phyloP scores from a whole-genome alignment of 768 basidiomycete genomes.

The Antrodiella citrinella region DNA sequence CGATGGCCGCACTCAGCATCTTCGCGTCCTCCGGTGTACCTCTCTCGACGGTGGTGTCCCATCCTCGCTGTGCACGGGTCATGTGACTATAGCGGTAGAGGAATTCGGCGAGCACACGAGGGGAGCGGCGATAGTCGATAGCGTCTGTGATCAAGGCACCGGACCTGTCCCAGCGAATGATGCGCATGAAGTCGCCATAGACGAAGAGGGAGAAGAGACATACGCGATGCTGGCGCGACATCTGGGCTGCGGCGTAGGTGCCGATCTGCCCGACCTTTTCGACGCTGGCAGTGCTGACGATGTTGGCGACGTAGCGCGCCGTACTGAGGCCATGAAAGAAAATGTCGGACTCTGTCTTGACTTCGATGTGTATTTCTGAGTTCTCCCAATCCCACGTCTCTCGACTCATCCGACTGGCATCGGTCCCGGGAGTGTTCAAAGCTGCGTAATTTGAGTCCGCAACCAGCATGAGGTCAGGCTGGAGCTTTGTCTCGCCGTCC shows the following conservation, averaged over 20 bases:
- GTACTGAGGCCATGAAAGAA: too few relatives aligned
- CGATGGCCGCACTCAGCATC: conserved; percentile 2
- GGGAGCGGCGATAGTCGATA: conserved; percentile 18
- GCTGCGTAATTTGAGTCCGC: too few relatives aligned
- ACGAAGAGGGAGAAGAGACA: conserved; percentile 25
- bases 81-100: conserved; percentile 19
- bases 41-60: conserved; percentile 19
- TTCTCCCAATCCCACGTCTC: too few relatives aligned
- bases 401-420: too few relatives aligned
- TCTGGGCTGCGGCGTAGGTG: neutral
- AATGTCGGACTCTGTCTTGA: too few relatives aligned
- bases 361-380: too few relatives aligned
- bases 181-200: conserved; percentile 17
- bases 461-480: too few relatives aligned
- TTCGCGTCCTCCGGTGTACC: conserved; percentile 3
- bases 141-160: conserved; percentile 21
- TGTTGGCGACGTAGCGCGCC: too few relatives aligned
- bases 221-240: conserved; percentile 14
- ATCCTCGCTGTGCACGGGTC: conserved; percentile 11
- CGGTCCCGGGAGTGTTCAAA: too few relatives aligned
- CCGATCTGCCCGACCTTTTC: neutral
- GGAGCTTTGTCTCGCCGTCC: too few relatives aligned
- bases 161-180: conserved; percentile 28
- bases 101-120: conserved; percentile 16
- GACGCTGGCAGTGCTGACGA: neutral